Percentiles rank a stretch among this genome's conserved stretches.
phyloP scores from a whole-genome alignment of 441 rosid genomes.

The Macaranga tanarius region DNA sequence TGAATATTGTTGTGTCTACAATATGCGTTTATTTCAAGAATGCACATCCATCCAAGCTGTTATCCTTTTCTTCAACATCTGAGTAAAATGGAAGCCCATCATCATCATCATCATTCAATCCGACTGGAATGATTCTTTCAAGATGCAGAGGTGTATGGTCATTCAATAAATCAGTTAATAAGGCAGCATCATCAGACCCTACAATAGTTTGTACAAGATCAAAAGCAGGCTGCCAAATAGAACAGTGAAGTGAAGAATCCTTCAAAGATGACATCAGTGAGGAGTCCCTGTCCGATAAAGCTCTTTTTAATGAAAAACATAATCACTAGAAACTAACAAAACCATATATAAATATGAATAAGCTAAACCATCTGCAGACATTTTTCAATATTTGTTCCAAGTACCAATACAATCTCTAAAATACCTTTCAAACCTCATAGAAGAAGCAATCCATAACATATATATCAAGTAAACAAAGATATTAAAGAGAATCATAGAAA shows the following conservation, averaged over 20 bases:
- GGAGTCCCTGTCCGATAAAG: slow-evolving; percentile 75
- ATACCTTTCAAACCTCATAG: not conserved
- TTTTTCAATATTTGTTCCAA: not conserved
- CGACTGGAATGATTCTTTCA: slow-evolving; percentile 34
- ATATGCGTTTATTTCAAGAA: no score
- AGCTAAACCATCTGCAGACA: not conserved
- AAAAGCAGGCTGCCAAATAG: slow-evolving; percentile 91
- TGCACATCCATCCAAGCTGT: no score
- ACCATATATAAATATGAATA: not conserved
- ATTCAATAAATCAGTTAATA: slow-evolving; percentile 51
- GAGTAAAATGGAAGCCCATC: slow-evolving; percentile 38
- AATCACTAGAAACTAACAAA: not conserved
- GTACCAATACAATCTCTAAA: not conserved
- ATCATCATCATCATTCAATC: slow-evolving; percentile 43
- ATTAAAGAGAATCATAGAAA: not conserved
- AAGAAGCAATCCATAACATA: not conserved
- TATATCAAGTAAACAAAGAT: not conserved
- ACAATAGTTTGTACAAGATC: slow-evolving; percentile 80
- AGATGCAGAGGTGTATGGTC: slow-evolving; percentile 26
- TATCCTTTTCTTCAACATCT: slow-evolving; percentile 35
- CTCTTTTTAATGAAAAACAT: slow-evolving; percentile 2
- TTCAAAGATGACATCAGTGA: slow-evolving; percentile 78
- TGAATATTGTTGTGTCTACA: no score
- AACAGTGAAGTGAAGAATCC: slow-evolving; percentile 87
- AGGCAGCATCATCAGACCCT: slow-evolving; percentile 87